phyloP scores from a whole-genome alignment of 192 early-diverging fungal species.

The Backusella psychrophila region DNA sequence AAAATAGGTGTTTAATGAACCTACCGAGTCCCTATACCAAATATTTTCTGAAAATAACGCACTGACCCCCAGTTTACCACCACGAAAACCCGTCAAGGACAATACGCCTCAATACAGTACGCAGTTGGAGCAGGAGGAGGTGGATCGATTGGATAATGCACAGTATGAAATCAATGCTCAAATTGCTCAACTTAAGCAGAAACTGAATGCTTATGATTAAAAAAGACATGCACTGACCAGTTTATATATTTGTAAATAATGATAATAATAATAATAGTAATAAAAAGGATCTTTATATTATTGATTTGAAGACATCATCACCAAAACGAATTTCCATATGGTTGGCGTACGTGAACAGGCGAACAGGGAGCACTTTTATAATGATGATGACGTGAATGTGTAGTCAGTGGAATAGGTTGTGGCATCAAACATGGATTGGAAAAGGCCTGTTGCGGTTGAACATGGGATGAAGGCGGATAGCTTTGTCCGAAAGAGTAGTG shows the following conservation, averaged over 20 bases:
- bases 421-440: not conserved
- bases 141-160: constrained; percentile 30
- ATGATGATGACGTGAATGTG: not conserved
- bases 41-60: constrained; percentile 31
- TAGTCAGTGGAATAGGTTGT: not conserved
- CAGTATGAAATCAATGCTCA: constrained; percentile 36
- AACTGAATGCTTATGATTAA: constrained; percentile 19
- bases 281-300: not conserved
- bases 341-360: not conserved
- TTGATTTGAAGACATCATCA: not conserved
- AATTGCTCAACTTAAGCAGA: constrained; percentile 21
- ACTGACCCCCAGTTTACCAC: constrained; percentile 23
- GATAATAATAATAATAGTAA: not conserved
- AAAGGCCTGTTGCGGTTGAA: not conserved
- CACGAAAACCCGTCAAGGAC: constrained; percentile 29
- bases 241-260: not conserved
- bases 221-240: not conserved
- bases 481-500: not conserved
- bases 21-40: constrained; percentile 36
- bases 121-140: constrained; percentile 37
- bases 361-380: not conserved
- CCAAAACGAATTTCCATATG: no score
- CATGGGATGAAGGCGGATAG: not conserved
- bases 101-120: constrained; percentile 27
- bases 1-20: constrained; percentile 39